These are phyloP conservation scores for Tausonia pullulans DNA, from an alignment of 1,284 basidiomycete species.

Conservation along the genomic window DNA sequence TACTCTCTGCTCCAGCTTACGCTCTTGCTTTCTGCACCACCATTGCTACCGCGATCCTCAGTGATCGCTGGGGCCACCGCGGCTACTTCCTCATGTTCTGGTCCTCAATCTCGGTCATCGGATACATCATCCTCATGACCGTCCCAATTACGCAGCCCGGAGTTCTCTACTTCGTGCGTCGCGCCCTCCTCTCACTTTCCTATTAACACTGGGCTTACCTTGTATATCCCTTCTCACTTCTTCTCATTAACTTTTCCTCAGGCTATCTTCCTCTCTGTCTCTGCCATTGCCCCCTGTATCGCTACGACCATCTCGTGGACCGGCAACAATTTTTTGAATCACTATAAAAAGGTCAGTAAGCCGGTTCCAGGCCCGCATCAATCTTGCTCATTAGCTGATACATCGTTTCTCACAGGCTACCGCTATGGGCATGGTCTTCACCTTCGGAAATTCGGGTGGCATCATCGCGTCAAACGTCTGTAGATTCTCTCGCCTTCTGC, in stretches of 20 bases:
- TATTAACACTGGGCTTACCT: background rate
- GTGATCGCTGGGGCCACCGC: conserved; percentile 33
- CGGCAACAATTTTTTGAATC: conserved; percentile 34
- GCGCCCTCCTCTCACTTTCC: background rate
- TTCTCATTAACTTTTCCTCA: background rate
- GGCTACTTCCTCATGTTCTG: conserved; percentile 38
- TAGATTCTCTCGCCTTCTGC: background rate
- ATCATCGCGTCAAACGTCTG: conserved; percentile 23
- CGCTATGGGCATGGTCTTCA: conserved; percentile 40
- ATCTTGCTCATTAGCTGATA: background rate
- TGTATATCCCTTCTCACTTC: background rate
- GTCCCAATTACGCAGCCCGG: conserved; percentile 24
- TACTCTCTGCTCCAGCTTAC: conserved; percentile 32
- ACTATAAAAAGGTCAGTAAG: conserved; percentile 24
- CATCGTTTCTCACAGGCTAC: conserved; percentile 25
- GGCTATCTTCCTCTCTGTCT: conserved; percentile 36
- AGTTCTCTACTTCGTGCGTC: conserved; percentile 7
- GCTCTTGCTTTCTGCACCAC: conserved; percentile 40
- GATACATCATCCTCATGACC: conserved; percentile 36
- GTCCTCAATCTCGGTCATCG: conserved; percentile 31
- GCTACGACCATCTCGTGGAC: conserved; percentile 38
- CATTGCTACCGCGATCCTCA: conserved; percentile 32
- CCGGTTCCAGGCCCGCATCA: background rate
- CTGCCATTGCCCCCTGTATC: conserved; percentile 34
- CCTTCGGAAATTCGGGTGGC: conserved; percentile 38